phyloP scores from a whole-genome alignment of 768 basidiomycete genomes.

The Tulasnella sp. region DNA sequence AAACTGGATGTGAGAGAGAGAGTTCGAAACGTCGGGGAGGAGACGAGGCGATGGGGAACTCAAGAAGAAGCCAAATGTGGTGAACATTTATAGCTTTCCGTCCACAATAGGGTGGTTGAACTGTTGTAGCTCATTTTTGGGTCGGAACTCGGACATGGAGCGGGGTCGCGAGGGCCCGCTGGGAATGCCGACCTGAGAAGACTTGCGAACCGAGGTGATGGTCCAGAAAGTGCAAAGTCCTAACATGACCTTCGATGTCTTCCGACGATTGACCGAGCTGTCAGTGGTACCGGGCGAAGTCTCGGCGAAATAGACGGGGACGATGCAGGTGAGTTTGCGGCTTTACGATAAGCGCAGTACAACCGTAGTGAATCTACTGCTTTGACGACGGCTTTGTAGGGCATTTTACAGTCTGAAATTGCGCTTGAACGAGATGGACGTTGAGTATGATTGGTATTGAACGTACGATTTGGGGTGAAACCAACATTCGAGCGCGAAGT shows the following conservation, averaged over 20 bases:
- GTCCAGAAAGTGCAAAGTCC: neutral
- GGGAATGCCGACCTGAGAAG: neutral
- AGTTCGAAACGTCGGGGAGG: neutral
- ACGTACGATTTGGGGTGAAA: neutral
- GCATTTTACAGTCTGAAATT: neutral
- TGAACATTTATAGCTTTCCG: neutral
- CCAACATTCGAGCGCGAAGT: neutral
- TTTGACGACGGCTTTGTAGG: neutral
- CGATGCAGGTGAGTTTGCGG: neutral
- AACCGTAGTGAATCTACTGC: neutral
- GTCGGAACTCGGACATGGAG: neutral
- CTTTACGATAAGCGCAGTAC: neutral
- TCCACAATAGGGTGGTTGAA: neutral
- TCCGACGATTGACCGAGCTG: neutral
- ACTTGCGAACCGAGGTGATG: neutral
- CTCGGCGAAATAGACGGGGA: neutral
- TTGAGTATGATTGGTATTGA: neutral
- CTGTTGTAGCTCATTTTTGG: neutral
- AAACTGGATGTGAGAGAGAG: neutral
- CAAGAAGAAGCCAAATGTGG: neutral
- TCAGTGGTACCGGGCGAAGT: neutral
- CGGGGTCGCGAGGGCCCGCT: neutral
- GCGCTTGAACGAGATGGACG: neutral
- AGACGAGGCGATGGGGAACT: conserved; percentile 6
- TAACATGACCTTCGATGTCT: neutral